A percentile compares a stretch with the other conserved stretches of the same genome.
Evolutionary conservation across 2,329 filamentous ascomycete species (phyloP).

Genomic region (Colletotrichum lentis): DNA sequence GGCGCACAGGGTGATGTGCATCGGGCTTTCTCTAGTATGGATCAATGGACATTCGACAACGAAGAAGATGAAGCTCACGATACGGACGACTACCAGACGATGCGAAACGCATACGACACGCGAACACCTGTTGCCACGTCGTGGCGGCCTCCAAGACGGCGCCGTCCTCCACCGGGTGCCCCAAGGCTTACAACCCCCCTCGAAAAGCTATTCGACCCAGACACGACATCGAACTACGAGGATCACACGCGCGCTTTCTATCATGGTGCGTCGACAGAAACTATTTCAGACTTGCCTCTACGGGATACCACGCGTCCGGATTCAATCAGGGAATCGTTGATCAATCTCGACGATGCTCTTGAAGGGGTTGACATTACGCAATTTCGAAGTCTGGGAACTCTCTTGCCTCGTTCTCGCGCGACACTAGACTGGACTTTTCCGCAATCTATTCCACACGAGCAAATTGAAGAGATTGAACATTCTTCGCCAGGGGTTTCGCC

Average conservation of each 20-base stretch:
- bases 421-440: constrained; percentile 61
- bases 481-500: constrained; percentile 61
- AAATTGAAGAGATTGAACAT: too few relatives aligned
- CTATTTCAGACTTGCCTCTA: constrained; percentile 65
- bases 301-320: constrained; percentile 61
- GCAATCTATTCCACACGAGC: too few relatives aligned
- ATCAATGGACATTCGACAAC: constrained; percentile 71
- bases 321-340: constrained; percentile 67
- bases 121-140: too few relatives aligned
- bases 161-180: too few relatives aligned
- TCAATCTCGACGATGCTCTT: constrained; percentile 71
- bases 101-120: too few relatives aligned
- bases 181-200: constrained; percentile 65
- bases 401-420: too few relatives aligned
- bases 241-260: constrained; percentile 70
- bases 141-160: too few relatives aligned
- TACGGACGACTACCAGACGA: too few relatives aligned
- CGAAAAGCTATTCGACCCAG: constrained; percentile 72
- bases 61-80: too few relatives aligned
- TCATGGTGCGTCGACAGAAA: constrained; percentile 59
- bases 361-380: too few relatives aligned
- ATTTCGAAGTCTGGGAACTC: too few relatives aligned
- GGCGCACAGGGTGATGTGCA: constrained; percentile 68
- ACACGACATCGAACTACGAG: constrained; percentile 70
- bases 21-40: constrained; percentile 45